These are phyloP conservation scores for Ilex paraguariensis DNA, from an alignment of 305 asterid genomes.

Conservation along the genomic window DNA sequence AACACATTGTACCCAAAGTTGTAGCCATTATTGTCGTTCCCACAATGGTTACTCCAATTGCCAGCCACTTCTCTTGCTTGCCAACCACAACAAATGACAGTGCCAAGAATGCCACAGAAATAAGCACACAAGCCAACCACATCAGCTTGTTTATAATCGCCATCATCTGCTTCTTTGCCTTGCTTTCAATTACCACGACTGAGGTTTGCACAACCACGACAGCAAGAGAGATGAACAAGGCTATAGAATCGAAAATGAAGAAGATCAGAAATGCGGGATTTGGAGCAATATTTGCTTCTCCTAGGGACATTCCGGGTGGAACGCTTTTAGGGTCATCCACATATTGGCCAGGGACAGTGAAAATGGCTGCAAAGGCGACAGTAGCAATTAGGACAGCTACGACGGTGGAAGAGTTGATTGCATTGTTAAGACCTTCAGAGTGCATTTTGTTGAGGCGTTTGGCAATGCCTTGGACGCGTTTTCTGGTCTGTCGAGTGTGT, in stretches of 20 bases:
- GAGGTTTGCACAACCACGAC: conserved; percentile 92
- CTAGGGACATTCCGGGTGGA: conserved; percentile 48
- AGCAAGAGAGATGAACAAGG: conserved; percentile 78
- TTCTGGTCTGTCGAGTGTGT: conserved; percentile 65
- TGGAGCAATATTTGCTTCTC: conserved; percentile 76
- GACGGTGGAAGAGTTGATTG: conserved; percentile 83
- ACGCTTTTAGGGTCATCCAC: conserved; percentile 35
- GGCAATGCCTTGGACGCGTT: conserved; percentile 64
- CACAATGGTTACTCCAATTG: conserved; percentile 61
- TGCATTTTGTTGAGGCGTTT: conserved; percentile 87
- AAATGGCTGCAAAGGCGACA: conserved; percentile 87
- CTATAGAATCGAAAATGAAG: conserved; percentile 72
- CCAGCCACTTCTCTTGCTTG: conserved; percentile 57
- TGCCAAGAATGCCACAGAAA: conserved; percentile 76
- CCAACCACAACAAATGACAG: conserved; percentile 81
- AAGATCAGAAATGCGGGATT: conserved; percentile 50
- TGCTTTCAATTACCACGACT: conserved; percentile 73
- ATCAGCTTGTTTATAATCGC: conserved; percentile 86
- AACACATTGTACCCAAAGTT: conserved; percentile 78
- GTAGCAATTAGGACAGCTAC: conserved; percentile 96
- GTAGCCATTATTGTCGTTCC: conserved; percentile 67
- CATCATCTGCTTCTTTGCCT: conserved; percentile 95
- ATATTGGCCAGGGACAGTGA: conserved; percentile 79
- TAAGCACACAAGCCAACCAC: conserved; percentile 88
- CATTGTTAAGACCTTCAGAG: conserved; percentile 87